Conservation (phyloP, 805 yeast genomes). For the Metschnikowia lochheadii region DNA sequence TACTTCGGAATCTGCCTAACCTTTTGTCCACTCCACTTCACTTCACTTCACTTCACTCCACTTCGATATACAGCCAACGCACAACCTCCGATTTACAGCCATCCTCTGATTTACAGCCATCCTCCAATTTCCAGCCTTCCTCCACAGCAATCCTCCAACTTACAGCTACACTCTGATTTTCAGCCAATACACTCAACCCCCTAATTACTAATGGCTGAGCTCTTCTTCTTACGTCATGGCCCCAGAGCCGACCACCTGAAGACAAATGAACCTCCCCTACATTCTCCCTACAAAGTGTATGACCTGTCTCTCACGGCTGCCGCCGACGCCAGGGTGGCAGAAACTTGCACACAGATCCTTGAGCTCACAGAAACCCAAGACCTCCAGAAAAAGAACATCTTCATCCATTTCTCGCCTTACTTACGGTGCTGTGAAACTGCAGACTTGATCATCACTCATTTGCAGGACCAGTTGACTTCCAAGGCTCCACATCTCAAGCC, state of each 20-base stretch:
- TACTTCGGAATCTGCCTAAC: too few species aligned
- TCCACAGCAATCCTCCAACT: too few species aligned
- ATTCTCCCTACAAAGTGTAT: conserved; percentile 26
- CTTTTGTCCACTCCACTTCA: too few species aligned
- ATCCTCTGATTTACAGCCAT: too few species aligned
- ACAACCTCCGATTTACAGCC: too few species aligned
- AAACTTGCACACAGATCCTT: conserved; percentile 20
- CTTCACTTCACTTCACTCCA: too few species aligned
- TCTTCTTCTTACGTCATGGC: conserved; percentile 43
- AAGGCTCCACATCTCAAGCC: conserved; percentile 28
- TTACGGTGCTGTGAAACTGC: conserved; percentile 44
- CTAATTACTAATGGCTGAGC: conserved; percentile 29
- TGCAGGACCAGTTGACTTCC: conserved; percentile 22
- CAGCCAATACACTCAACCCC: too few species aligned
- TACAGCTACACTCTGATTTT: too few species aligned
- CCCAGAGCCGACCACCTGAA: conserved; percentile 37
- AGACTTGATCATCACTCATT: conserved; percentile 31
- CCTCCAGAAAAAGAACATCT: conserved; percentile 18
- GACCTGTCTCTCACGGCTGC: conserved; percentile 35
- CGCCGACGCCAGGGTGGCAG: conserved; percentile 28
- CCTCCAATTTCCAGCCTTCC: too few species aligned
- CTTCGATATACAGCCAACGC: too few species aligned
- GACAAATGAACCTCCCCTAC: conserved; percentile 25
- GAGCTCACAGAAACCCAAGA: conserved; percentile 19
- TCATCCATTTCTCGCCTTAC: conserved; percentile 41